Evolutionary conservation across 148 eudicot species (phyloP), one percentile per base, ranked within the genome.

Genomic region (Cornus kousa): DNA sequence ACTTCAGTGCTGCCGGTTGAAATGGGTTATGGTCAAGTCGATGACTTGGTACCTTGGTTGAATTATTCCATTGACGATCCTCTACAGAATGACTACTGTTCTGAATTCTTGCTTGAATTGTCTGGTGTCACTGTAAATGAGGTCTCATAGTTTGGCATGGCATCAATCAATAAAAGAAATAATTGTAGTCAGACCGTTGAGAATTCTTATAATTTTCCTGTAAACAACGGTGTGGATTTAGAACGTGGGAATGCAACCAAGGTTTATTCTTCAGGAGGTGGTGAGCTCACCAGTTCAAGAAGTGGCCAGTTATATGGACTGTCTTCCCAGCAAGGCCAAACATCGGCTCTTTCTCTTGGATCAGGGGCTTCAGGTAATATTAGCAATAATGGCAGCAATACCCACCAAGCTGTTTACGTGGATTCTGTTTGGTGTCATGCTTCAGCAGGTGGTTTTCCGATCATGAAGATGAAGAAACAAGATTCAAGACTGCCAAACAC

Each of bases 1-100:
- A 66, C 86, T 33, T 75, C 86, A 1, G 93, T 85, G 77, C 87
- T 95, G 11, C 84, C 90, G 6, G 86, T 76, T 72, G 92, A 85
- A 8, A 57, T 86, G 78, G 89, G 79, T 50, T 83, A 87, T 71
- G 87, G 76, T 75, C 90, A 87, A 69, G 94, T 88, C 74, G 90
- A 84, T 84, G 91, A 90, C 35, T 84, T 78, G 82, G 89, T 78
- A 20, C 91, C 91, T n/a, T 91, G 99, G 99, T 87, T 91, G 80
- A 89, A 71, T 80, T 87, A 83, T 85, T 86, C 91, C 2, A 69
- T 87, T 48, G 86, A 79, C n/a, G 93, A 88, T 83, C 31, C 78
- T 64, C 80, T 90, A 46, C 86, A 82, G 70, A 81, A 92, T 37
- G 93, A 87, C 64, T 89, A 83, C 66, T 79, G 88, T 72, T 82